Evolutionary conservation across 2,329 filamentous ascomycete genomes (phyloP), one percentile per base, ranked within the genome.

Genomic region (Ascochyta fabae): DNA sequence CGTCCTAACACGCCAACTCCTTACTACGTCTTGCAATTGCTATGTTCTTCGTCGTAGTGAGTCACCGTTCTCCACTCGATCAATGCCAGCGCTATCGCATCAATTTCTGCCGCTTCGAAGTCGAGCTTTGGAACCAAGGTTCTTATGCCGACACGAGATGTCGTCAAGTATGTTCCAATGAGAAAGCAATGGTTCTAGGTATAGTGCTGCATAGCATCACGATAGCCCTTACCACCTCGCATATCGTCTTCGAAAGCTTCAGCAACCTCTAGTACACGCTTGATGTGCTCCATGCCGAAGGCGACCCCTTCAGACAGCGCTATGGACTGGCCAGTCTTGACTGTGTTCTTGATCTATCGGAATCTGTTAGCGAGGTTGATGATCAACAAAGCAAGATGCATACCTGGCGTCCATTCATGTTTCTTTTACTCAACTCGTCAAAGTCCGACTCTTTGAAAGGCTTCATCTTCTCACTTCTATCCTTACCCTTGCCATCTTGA

Each of bases 141-240:
- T 9, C 33, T 35, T n/a, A 6, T 16, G 36, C 36, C 9, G 15
- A 16, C 3, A 38, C 12, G 10, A 22, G 3, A 22, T 23, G 36
- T 16, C 16, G 4, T 23, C 4, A 5, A 13, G 3, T 26, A 12
- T 6, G 13, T 22, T 27, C 24, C 6, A 12, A 26, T 16, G 9
- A 16, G 13, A 15, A 6, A 16, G 13, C n/a, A 16, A 27, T 12
- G 23, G 12, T 7, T 19, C 59, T 75, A 88, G 53, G 84, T 88
- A 65, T 95, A 95, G 68, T 88, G 90, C 62, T 89, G 83, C 91
- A 95, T 94, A 0, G 90, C 91, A 71, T 95, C 91, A 62, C 90
- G 80, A 65, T 91, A 96, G 0, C 91, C 91, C 0, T 84, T 82
- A 0, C 91, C 91, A 5, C 92, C 92, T 72, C 89, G 91, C 46